A percentile compares a stretch with the other conserved stretches of the same genome.
phyloP scores from a whole-genome alignment of 768 basidiomycete species.

The Mycena polygramma region DNA sequence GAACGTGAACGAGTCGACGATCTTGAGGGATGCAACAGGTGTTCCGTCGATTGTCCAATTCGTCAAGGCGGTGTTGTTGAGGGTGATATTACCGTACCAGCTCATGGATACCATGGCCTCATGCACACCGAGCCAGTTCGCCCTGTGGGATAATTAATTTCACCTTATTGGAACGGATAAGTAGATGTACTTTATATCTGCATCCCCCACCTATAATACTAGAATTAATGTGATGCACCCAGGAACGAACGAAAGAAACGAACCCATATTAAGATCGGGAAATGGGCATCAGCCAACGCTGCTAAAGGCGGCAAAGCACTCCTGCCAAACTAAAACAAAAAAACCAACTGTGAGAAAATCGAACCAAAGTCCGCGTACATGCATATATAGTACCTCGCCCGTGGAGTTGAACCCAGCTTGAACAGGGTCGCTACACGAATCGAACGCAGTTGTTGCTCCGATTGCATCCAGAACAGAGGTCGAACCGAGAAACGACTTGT shows the following conservation, averaged over 20 bases:
- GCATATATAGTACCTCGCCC: constrained; percentile 45
- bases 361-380: neutral
- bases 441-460: constrained; percentile 51
- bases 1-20: constrained; percentile 62
- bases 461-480: constrained; percentile 50
- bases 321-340: constrained; percentile 46
- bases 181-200: constrained; percentile 48
- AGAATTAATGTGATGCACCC: neutral
- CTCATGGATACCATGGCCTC: constrained; percentile 58
- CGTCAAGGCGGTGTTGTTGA: constrained; percentile 52
- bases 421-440: constrained; percentile 47
- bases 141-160: constrained; percentile 35
- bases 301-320: constrained; percentile 49
- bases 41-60: constrained; percentile 51
- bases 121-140: constrained; percentile 56
- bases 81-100: constrained; percentile 58
- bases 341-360: neutral
- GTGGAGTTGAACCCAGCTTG: constrained; percentile 43
- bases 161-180: too few species aligned
- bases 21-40: constrained; percentile 56
- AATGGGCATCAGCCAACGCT: constrained; percentile 48
- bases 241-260: constrained; percentile 17
- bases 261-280: constrained; percentile 55
- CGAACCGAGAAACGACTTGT: constrained; percentile 48
- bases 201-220: constrained; percentile 48